Evolutionary conservation across 23 red algal genomes (phyloP).

Genomic region (Gracilaria gracilis): DNA sequence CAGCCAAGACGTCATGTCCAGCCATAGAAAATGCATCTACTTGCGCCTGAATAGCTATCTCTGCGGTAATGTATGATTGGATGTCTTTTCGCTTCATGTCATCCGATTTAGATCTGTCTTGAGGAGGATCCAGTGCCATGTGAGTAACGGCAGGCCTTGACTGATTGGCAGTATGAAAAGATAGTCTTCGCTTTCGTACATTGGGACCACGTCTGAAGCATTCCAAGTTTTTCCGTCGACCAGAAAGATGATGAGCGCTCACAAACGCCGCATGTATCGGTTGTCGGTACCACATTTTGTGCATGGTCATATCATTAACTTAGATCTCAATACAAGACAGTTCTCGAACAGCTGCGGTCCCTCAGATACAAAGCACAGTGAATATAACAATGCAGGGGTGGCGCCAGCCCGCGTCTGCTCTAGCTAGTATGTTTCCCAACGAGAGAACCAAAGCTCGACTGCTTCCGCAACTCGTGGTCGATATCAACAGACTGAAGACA

Average conservation of each 20-base stretch:
- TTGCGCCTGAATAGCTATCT: background rate
- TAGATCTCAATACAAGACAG: background rate
- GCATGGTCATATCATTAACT: background rate
- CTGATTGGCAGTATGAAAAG: background rate
- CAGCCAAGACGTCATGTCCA: background rate
- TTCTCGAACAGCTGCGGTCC: background rate
- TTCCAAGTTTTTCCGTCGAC: background rate
- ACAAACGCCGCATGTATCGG: background rate
- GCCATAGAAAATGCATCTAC: conserved; percentile 3
- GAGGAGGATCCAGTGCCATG: background rate
- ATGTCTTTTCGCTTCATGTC: background rate
- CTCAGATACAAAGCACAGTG: too few relatives aligned
- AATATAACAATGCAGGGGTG: too few relatives aligned
- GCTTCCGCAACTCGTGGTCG: too few relatives aligned
- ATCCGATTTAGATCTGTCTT: background rate
- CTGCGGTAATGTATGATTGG: background rate
- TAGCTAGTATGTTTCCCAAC: too few relatives aligned
- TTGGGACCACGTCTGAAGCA: background rate
- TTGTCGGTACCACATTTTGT: background rate
- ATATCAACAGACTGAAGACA: too few relatives aligned
- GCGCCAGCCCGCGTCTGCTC: too few relatives aligned
- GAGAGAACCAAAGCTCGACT: too few relatives aligned
- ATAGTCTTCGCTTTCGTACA: background rate
- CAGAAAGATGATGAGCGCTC: background rate
- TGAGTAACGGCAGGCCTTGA: background rate